Conservation (phyloP, 164 flowering plant species). For the Nelumbo lutea region DNA sequence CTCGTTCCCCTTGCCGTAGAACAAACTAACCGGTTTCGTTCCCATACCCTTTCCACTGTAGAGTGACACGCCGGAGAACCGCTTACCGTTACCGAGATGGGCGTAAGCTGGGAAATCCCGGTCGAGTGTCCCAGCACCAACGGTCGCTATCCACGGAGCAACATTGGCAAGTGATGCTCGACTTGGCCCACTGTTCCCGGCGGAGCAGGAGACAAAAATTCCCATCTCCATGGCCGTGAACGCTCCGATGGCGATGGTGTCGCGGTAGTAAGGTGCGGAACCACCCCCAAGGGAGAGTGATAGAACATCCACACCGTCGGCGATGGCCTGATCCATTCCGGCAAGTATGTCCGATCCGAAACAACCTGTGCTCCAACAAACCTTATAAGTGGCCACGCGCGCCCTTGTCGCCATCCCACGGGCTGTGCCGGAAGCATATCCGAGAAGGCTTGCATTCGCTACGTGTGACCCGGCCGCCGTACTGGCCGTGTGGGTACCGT, state of each 20-base stretch:
- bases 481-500: slow-evolving; percentile 84
- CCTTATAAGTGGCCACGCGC: slow-evolving; percentile 72
- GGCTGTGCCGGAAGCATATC: slow-evolving; percentile 78
- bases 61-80: slow-evolving; percentile 57
- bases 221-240: slow-evolving; percentile 76
- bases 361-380: slow-evolving; percentile 72
- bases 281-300: slow-evolving; percentile 89
- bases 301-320: slow-evolving; percentile 65
- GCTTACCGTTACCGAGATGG: slow-evolving; percentile 34
- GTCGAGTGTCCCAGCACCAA: slow-evolving; percentile 87
- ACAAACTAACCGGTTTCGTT: slow-evolving; percentile 28
- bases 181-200: slow-evolving; percentile 80
- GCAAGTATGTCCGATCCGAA: slow-evolving; percentile 80
- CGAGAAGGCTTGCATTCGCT: slow-evolving; percentile 58
- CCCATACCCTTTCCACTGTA: slow-evolving; percentile 81
- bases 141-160: slow-evolving; percentile 89
- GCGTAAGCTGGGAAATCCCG: slow-evolving; percentile 81
- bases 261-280: slow-evolving; percentile 50
- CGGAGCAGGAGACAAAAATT: slow-evolving; percentile 75
- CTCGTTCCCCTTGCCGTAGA: slow-evolving; percentile 36
- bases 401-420: slow-evolving; percentile 83
- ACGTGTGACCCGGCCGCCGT: slow-evolving; percentile 74
- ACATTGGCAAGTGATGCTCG: slow-evolving; percentile 49
- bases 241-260: slow-evolving; percentile 71
- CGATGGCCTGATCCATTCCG: slow-evolving; percentile 43